phyloP scores from a whole-genome alignment of 2,329 filamentous ascomycete genomes.

The Davidsoniella australis region DNA sequence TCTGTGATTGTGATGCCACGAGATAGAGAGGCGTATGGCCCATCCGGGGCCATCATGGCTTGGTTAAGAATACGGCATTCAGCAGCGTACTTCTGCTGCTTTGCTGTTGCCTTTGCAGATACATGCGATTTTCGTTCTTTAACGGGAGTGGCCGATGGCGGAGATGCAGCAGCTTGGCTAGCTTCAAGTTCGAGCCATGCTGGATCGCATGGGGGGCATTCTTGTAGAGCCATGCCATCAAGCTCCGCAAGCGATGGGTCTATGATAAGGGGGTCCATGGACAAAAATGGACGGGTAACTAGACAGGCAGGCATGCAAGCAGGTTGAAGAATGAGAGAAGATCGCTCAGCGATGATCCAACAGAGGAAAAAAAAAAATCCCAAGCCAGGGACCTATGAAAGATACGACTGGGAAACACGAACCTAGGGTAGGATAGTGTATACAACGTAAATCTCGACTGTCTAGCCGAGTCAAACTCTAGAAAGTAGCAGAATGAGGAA shows the following conservation, averaged over 20 bases:
- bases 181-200: slow-evolving; percentile 25
- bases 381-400: neutral
- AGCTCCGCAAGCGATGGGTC: slow-evolving; percentile 12
- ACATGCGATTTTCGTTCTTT: slow-evolving; percentile 17
- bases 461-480: neutral
- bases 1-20: slow-evolving; percentile 18
- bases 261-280: slow-evolving; percentile 10
- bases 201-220: slow-evolving; percentile 23
- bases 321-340: neutral
- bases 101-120: slow-evolving; percentile 15
- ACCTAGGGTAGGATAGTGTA: too few species aligned
- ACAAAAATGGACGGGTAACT: neutral
- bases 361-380: neutral
- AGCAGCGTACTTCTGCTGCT: slow-evolving; percentile 24
- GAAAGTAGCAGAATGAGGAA: neutral
- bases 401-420: neutral
- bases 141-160: slow-evolving; percentile 15
- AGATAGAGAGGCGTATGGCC: slow-evolving; percentile 22
- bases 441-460: too few species aligned
- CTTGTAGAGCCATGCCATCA: slow-evolving; percentile 17
- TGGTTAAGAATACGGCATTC: slow-evolving; percentile 24
- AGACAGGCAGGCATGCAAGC: neutral
- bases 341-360: neutral
- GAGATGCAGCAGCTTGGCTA: slow-evolving; percentile 16
- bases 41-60: slow-evolving; percentile 21